These are phyloP conservation scores for Pistacia vera DNA, from an alignment of 345 rosid genomes.

Conservation along the genomic window DNA sequence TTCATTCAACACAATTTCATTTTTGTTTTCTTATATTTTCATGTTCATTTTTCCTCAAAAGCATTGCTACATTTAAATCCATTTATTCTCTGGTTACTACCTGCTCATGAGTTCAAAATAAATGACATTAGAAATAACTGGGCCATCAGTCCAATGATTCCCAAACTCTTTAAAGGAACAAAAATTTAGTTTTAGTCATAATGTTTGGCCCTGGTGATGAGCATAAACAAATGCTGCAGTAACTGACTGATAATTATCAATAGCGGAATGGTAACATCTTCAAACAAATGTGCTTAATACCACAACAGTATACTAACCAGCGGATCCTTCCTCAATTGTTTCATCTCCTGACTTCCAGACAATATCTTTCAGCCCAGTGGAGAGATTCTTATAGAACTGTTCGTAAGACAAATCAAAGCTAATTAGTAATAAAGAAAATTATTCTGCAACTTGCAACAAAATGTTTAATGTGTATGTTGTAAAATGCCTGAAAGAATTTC, in stretches of 20 bases:
- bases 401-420: slow-evolving; percentile 5
- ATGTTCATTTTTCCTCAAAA: too few species aligned
- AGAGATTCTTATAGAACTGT: slow-evolving; percentile 88
- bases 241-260: not conserved
- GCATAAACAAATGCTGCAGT: not conserved
- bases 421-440: not conserved
- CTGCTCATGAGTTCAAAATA: not conserved
- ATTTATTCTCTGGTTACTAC: not conserved
- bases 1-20: too few species aligned
- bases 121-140: not conserved
- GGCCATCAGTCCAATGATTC: not conserved
- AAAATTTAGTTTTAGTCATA: not conserved
- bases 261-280: not conserved
- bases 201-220: not conserved
- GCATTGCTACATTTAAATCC: not conserved
- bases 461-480: not conserved
- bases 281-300: not conserved
- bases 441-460: not conserved
- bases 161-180: not conserved
- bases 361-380: slow-evolving; percentile 86
- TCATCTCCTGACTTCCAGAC: slow-evolving; percentile 88
- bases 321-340: slow-evolving; percentile 44
- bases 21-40: too few species aligned
- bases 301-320: not conserved
- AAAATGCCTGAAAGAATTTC: not conserved